Conservation (phyloP, 306 rosid genomes). For the Gleditsia sinensis region DNA sequence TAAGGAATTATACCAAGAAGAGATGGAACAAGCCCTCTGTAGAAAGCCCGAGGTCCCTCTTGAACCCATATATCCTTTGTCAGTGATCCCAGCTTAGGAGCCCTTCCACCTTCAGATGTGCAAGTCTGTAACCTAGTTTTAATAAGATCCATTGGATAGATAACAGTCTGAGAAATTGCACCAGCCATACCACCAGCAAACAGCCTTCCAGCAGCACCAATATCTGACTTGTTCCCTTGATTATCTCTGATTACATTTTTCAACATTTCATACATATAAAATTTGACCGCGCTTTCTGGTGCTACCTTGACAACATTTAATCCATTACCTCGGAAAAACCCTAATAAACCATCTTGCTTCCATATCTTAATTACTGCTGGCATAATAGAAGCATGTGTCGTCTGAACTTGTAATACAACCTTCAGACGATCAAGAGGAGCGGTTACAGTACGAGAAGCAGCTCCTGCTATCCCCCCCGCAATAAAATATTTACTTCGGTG, state of each 20-base stretch:
- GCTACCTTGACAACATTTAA: slow-evolving; percentile 62
- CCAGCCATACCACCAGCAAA: slow-evolving; percentile 64
- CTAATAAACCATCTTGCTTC: slow-evolving; percentile 52
- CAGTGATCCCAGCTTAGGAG: slow-evolving; percentile 45
- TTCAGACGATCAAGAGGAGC: slow-evolving; percentile 65
- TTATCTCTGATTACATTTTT: slow-evolving; percentile 44
- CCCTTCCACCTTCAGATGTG: slow-evolving; percentile 52
- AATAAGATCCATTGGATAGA: slow-evolving; percentile 57
- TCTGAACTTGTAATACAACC: slow-evolving; percentile 56
- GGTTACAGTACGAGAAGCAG: slow-evolving; percentile 62
- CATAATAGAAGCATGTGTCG: slow-evolving; percentile 48
- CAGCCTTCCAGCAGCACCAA: slow-evolving; percentile 51
- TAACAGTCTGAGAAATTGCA: slow-evolving; percentile 53
- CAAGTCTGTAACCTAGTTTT: slow-evolving; percentile 61
- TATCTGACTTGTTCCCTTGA: slow-evolving; percentile 41
- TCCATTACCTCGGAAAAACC: slow-evolving; percentile 63
- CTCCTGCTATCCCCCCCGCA: slow-evolving; percentile 63
- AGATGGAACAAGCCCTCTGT: slow-evolving; percentile 57
- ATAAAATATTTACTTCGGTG: slow-evolving; percentile 50
- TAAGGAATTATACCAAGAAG: slow-evolving; percentile 64
- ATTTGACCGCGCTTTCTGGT: slow-evolving; percentile 60
- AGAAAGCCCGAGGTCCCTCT: slow-evolving; percentile 63
- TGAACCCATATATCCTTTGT: slow-evolving; percentile 59
- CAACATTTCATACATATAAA: slow-evolving; percentile 54
- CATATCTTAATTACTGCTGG: slow-evolving; percentile 58